Conservation (phyloP, 2,329 filamentous ascomycete genomes). For the Trichophyton rubrum region DNA sequence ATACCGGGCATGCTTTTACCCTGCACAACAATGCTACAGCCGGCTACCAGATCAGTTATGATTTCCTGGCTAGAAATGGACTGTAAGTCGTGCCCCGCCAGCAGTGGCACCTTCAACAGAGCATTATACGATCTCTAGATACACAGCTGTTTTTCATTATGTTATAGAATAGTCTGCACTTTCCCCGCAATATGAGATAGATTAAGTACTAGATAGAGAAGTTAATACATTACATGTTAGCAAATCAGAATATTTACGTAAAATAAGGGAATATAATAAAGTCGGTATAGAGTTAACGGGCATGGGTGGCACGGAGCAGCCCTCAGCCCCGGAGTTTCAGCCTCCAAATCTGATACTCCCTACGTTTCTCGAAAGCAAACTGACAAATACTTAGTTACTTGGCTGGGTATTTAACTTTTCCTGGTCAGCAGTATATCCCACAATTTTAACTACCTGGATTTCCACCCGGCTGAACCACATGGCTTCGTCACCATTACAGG, state of each 20-base stretch:
- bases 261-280: not conserved
- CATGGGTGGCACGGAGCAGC: not conserved
- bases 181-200: not conserved
- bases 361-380: not conserved
- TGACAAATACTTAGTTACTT: not conserved
- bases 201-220: not conserved
- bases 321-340: not conserved
- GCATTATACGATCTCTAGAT: not conserved
- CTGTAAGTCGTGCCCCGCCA: slow-evolving; percentile 1
- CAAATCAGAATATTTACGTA: not conserved
- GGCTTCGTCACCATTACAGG: not conserved
- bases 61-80: slow-evolving; percentile 14
- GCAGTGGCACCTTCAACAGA: slow-evolving; percentile 1
- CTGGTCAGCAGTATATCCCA: not conserved
- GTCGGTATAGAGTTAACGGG: not conserved
- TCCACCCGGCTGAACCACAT: not conserved
- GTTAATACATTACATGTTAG: not conserved
- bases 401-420: not conserved
- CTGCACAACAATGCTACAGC: slow-evolving; percentile 28
- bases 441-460: not conserved
- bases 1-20: slow-evolving; percentile 27
- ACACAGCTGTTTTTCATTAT: no score
- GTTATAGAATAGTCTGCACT: no score
- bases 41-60: slow-evolving; percentile 19
- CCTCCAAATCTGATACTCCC: not conserved